Evolutionary conservation across 1,284 basidiomycete species (phyloP).

Genomic region (Sporisorium graminicola): DNA sequence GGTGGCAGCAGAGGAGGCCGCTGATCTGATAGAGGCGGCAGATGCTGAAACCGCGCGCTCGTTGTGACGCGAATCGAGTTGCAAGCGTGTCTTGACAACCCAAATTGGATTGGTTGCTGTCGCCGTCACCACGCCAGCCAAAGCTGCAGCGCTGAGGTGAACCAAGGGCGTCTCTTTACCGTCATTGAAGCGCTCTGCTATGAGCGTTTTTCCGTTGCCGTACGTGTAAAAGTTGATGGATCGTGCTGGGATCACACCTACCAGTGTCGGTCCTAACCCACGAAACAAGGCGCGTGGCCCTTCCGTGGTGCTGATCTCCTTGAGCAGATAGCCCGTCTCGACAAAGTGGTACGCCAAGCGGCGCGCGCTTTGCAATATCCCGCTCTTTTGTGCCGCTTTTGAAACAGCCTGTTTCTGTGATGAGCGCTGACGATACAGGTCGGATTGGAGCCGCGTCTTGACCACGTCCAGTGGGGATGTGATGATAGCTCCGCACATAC

Average conservation of each 20-base stretch:
- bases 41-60: conserved; percentile 11
- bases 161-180: conserved; percentile 86
- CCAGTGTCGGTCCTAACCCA: conserved; percentile 92
- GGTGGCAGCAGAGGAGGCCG: background rate
- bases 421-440: conserved; percentile 78
- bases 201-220: conserved; percentile 92
- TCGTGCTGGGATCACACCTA: conserved; percentile 90
- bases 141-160: conserved; percentile 86
- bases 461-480: conserved; percentile 98
- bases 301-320: conserved; percentile 76
- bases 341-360: conserved; percentile 90
- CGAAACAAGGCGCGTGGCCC: conserved; percentile 91
- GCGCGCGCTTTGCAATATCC: conserved; percentile 68
- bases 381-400: conserved; percentile 15
- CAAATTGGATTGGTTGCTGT: conserved; percentile 97
- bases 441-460: conserved; percentile 95
- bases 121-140: conserved; percentile 84
- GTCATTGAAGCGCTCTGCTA: conserved; percentile 83
- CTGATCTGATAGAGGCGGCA: conserved; percentile 2
- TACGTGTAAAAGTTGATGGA: conserved; percentile 98
- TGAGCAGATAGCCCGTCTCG: conserved; percentile 88
- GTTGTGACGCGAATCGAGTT: conserved; percentile 73
- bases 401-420: background rate
- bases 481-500: conserved; percentile 96
- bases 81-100: conserved; percentile 96